A percentile compares a stretch with the other conserved stretches of the same genome.
Conservation (phyloP, 1,284 basidiomycete genomes). For the Schizopora paradoxa region DNA sequence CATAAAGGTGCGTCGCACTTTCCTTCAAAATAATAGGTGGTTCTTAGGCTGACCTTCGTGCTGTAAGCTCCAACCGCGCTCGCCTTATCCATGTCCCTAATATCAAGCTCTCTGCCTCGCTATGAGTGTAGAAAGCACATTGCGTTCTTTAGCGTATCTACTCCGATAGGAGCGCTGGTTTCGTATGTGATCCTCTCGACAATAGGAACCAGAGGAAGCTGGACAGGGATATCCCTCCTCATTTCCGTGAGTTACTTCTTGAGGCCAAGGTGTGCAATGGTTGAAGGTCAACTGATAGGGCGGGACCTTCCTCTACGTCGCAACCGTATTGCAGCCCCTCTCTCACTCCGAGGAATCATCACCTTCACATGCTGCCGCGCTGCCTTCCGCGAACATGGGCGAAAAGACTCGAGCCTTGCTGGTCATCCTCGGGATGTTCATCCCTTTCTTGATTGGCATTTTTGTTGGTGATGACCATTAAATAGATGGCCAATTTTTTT, state of each 20-base stretch:
- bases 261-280: constrained; percentile 5
- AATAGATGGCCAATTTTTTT: neutral
- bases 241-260: constrained; percentile 54
- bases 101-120: constrained; percentile 67
- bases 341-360: constrained; percentile 36
- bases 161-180: constrained; percentile 69
- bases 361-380: constrained; percentile 30
- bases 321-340: constrained; percentile 80
- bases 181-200: constrained; percentile 62
- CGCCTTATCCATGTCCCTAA: constrained; percentile 75
- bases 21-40: no score
- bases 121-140: constrained; percentile 70
- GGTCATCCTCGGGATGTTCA: constrained; percentile 64
- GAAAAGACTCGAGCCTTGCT: constrained; percentile 46
- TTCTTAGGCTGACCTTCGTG: no score
- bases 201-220: constrained; percentile 45
- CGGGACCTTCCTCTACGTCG: constrained; percentile 92
- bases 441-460: constrained; percentile 51
- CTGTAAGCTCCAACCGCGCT: constrained; percentile 80
- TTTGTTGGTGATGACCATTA: constrained; percentile 46
- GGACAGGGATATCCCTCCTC: constrained; percentile 75
- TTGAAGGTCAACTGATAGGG: constrained; percentile 49
- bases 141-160: constrained; percentile 73
- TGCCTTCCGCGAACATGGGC: constrained; percentile 35
- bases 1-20: constrained; percentile 69